Evolutionary conservation across 202 grass and related monocot species (phyloP).

Genomic region (Miscanthus sacchariflorus): DNA sequence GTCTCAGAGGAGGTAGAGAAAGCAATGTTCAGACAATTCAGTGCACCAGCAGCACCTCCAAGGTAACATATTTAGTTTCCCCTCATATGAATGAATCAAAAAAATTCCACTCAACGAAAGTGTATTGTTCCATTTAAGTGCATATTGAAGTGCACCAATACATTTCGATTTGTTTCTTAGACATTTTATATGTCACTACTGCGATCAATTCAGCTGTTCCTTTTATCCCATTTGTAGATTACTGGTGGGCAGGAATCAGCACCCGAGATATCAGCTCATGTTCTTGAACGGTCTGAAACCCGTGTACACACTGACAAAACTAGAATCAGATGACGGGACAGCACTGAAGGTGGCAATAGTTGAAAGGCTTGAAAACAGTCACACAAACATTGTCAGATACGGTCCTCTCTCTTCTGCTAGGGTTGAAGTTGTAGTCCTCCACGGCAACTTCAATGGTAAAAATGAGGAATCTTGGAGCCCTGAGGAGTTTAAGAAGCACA

Average conservation of each 20-base stretch:
- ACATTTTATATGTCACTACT: background rate
- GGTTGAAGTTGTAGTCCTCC: slow-evolving; percentile 64
- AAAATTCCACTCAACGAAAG: background rate
- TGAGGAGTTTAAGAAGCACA: slow-evolving; percentile 57
- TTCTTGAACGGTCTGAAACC: slow-evolving; percentile 50
- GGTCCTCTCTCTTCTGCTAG: slow-evolving; percentile 60
- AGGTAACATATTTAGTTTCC: slow-evolving; percentile 35
- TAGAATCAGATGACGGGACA: slow-evolving; percentile 48
- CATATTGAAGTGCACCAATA: background rate
- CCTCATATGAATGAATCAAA: background rate
- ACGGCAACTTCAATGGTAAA: slow-evolving; percentile 62
- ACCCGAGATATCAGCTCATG: slow-evolving; percentile 44
- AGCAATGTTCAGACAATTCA: slow-evolving; percentile 42
- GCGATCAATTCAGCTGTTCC: background rate
- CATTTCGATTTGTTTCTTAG: background rate
- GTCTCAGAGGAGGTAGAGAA: slow-evolving; percentile 60
- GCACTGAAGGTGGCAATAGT: slow-evolving; percentile 59
- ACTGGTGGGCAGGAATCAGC: slow-evolving; percentile 32
- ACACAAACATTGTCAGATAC: slow-evolving; percentile 23
- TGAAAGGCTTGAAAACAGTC: slow-evolving; percentile 47
- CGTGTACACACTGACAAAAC: slow-evolving; percentile 57
- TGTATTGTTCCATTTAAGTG: background rate
- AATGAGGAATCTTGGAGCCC: slow-evolving; percentile 48
- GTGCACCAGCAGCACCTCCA: slow-evolving; percentile 40
- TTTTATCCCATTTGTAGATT: slow-evolving; percentile 42